A percentile compares a stretch with the other conserved stretches of the same genome.
phyloP scores from a whole-genome alignment of 495 filamentous ascomycete genomes.

The Articulospora tetracladia region DNA sequence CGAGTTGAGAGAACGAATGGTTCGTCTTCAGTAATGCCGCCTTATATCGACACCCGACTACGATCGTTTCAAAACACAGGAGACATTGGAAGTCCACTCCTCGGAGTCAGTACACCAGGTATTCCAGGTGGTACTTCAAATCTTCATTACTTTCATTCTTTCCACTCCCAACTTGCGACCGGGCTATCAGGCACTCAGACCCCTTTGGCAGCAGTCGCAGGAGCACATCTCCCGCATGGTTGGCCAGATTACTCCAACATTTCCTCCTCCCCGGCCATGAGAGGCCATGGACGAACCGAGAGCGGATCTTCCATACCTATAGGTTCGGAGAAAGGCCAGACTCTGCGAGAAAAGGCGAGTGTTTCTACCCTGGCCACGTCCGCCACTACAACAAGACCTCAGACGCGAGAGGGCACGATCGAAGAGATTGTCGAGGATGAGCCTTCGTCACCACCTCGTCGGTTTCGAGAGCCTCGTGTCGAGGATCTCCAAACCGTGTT shows the following conservation, averaged over 20 bases:
- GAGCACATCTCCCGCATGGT: constrained; percentile 50
- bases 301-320: constrained; percentile 25
- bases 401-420: constrained; percentile 36
- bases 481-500: constrained; percentile 87
- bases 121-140: constrained; percentile 86
- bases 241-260: constrained; percentile 39
- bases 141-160: constrained; percentile 76
- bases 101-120: constrained; percentile 67
- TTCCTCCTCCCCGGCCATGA: constrained; percentile 2
- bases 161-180: constrained; percentile 61
- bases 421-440: constrained; percentile 29
- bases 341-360: constrained; percentile 44
- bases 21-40: not conserved
- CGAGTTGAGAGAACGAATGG: constrained; percentile 27
- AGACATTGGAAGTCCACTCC: constrained; percentile 60
- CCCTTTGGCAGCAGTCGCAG: constrained; percentile 82
- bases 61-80: constrained; percentile 25
- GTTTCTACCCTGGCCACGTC: constrained; percentile 50
- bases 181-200: constrained; percentile 82
- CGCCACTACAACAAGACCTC: constrained; percentile 40
- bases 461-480: constrained; percentile 41
- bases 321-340: constrained; percentile 17
- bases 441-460: constrained; percentile 32
- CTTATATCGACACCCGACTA: constrained; percentile 23
- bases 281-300: constrained; percentile 22